Evolutionary conservation across 2,329 filamentous ascomycete species (phyloP).

Genomic region (Aspergillus piperis): DNA sequence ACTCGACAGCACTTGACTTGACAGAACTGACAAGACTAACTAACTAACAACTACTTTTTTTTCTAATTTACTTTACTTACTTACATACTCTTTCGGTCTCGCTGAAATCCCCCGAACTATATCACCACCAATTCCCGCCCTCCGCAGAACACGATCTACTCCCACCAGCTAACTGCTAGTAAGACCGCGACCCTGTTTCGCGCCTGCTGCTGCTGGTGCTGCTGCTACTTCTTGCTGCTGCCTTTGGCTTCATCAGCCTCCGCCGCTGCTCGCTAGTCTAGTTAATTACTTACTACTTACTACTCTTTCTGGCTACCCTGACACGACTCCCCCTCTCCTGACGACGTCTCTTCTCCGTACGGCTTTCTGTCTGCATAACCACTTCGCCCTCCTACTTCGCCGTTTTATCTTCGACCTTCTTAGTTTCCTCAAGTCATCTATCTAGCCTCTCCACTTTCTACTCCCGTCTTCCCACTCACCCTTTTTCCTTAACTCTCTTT

Average conservation of each 20-base stretch:
- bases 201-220: neutral
- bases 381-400: constrained; percentile 3
- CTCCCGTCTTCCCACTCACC: neutral
- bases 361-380: constrained; percentile 5
- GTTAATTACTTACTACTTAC: neutral
- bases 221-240: neutral
- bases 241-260: neutral
- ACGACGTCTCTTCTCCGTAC: constrained; percentile 6
- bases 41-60: neutral
- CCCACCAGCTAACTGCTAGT: constrained; percentile 1
- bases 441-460: neutral
- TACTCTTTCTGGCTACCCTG: constrained; percentile 8
- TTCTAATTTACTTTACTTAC: neutral
- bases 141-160: constrained; percentile 5
- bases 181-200: neutral
- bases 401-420: neutral
- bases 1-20: neutral
- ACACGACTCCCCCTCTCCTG: neutral
- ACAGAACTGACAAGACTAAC: neutral
- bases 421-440: neutral
- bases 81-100: neutral
- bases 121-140: constrained; percentile 1
- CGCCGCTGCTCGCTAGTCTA: neutral
- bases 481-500: neutral
- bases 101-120: neutral